Percentiles rank a stretch among this genome's conserved stretches.
Evolutionary conservation across 371 early-diverging fungal genomes (phyloP).

Genomic region (Dentiscutata heterogama): DNA sequence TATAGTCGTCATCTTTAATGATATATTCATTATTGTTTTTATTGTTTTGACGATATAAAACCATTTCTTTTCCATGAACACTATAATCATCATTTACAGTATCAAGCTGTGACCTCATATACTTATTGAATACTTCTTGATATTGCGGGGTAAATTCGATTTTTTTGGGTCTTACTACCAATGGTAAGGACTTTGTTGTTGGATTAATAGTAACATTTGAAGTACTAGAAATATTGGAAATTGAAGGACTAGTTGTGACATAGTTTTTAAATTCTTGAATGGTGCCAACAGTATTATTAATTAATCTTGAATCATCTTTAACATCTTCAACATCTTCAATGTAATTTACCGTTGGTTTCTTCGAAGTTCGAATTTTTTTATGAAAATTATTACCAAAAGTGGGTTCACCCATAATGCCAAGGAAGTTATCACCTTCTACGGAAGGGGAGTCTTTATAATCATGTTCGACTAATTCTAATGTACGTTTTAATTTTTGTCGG

Average conservation of each 20-base stretch:
- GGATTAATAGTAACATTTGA: background rate
- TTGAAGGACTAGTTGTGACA: background rate
- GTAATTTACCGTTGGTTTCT: slow-evolving; percentile 15
- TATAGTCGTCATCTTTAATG: background rate
- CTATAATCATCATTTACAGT: background rate
- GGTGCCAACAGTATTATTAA: background rate
- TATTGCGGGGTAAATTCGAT: slow-evolving; percentile 14
- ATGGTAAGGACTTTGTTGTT: slow-evolving; percentile 5
- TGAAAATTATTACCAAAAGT: no score
- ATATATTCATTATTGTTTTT: background rate
- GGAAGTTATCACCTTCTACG: background rate
- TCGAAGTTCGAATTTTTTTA: slow-evolving; percentile 14
- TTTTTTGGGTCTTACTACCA: background rate
- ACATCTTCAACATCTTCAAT: slow-evolving; percentile 30
- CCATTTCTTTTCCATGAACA: background rate
- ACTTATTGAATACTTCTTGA: background rate
- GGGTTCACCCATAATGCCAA: background rate
- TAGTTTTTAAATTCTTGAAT: background rate
- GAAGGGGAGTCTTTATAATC: background rate
- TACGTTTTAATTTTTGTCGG: background rate
- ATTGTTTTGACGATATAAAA: slow-evolving; percentile 8
- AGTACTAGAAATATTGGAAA: background rate
- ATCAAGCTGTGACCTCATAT: slow-evolving; percentile 19
- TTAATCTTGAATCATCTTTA: background rate
- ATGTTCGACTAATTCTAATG: background rate